phyloP scores from a whole-genome alignment of 805 yeast species.

The Kregervanrija pseudodelftensis region DNA sequence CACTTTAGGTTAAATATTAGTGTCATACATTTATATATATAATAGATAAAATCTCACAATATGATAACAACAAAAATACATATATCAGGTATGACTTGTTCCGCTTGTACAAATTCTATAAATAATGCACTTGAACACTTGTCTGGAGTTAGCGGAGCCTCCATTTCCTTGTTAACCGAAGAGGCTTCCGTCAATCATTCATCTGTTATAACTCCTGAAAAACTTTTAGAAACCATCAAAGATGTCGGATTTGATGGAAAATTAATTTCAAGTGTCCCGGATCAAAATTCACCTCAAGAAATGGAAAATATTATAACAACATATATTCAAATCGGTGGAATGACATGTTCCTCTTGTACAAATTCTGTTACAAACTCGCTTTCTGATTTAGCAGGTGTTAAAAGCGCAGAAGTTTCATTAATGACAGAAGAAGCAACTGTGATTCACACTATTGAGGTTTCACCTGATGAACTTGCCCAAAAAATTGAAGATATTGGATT shows the following conservation, averaged over 20 bases:
- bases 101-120: constrained; percentile 56
- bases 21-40: background rate
- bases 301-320: constrained; percentile 7
- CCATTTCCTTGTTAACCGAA: constrained; percentile 68
- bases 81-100: constrained; percentile 71
- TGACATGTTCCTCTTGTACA: constrained; percentile 90
- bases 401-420: constrained; percentile 54
- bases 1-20: no score
- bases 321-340: constrained; percentile 46
- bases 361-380: constrained; percentile 45
- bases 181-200: constrained; percentile 51
- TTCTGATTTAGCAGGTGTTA: constrained; percentile 17
- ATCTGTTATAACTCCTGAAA: constrained; percentile 19
- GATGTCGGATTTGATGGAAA: constrained; percentile 40
- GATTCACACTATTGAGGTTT: constrained; percentile 33
- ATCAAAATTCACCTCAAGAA: background rate
- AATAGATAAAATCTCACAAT: no score
- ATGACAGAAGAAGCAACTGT: constrained; percentile 69
- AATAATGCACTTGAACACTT: constrained; percentile 37
- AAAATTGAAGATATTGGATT: constrained; percentile 74
- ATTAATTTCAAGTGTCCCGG: background rate
- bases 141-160: constrained; percentile 24
- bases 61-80: constrained; percentile 17
- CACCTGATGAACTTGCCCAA: constrained; percentile 33
- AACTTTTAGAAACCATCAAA: constrained; percentile 37